Base-by-base conservation (phyloP, 2,329 filamentous ascomycete genomes). In the Tothia fuscella region DNA sequence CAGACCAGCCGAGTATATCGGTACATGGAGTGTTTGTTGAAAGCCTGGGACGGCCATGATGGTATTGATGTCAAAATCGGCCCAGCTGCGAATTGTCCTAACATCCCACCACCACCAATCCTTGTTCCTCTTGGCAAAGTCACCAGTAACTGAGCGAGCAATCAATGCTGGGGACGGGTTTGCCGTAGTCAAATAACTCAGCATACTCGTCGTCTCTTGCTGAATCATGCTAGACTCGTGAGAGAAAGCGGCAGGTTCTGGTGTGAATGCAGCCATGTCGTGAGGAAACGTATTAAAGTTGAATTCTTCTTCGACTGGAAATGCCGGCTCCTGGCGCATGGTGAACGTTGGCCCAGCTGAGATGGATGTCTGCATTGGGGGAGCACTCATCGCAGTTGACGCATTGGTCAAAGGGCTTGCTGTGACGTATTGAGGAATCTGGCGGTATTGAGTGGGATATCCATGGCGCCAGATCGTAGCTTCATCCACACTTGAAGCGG, bases 61-160 rank as follows among this genome's bases (percentile, higher is more conserved):
- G 44, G 79, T 77, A 41, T 70, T 60, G 9, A 83, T 66, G 49
- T 76, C 84, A 72, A 95, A 95, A 51, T 76, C 73, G 39, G 73
- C 74, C 89, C 89, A 95, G 47, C 78, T 73, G 48, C 84, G 78
- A 50, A 95, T 70, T 57, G 93, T 89, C 51, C 89, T 82, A 45
- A 93, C 74, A 55, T 96, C 89, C 83, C 86, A 95, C 89, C 89
- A 96, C 61, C 89, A 94, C 43, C 39, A 41, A 14, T 45, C 25
- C 13, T 28, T 22, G 65, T 93, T 79, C 59, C 80, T 85, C 53
- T 73, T 80, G 61, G 71, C 74, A 58, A 77, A 82, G 48, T 69
- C 75, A 64, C 78, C 57, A 56, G 81, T 79, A 46, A 81, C 83
- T 50, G 89, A 75, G 50, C 80, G 82, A 54, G 81, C 81, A 28